Evolutionary conservation across 2,329 filamentous ascomycete species (phyloP), one percentile per base, ranked within the genome.

Genomic region (Aureobasidium sp.): DNA sequence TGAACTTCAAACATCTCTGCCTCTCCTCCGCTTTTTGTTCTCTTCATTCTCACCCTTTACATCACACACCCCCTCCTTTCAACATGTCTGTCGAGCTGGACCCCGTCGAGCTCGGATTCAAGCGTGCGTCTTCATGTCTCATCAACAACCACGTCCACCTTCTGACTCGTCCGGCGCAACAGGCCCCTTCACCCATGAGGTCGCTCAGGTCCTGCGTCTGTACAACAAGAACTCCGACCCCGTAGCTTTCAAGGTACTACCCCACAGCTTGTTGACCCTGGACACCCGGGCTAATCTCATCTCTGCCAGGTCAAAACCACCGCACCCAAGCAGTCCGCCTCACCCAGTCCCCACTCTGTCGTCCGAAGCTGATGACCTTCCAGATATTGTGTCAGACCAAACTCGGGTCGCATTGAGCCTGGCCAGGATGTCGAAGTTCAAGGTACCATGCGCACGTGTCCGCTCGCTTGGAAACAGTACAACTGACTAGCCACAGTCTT

Each of bases 371-470:
- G 29, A 39, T 65, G 56, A 11, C 25, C 48, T 44, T 59, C 34
- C 64, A 96, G 91, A 78, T 98, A 98, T 75, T 97, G 93, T 70
- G 91, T 97, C 55, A 85, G 93, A 64, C 91, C 93, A 54, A 97
- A 98, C 77, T 95, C 90, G 49, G 93, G 93, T 64, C 87, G 90
- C 69, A 93, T 98, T 70, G 90, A 95, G 68, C 84, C 90, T 34
- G 88, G 90, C 62, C 81, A 86, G 70, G 80, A 87, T 70, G 90
- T 98, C 61, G 90, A 96, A 71, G 91, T 98, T 59, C 85, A 90
- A 70, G 90, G 90, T 95, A 77, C 62, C 79, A 14, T 16, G 30
- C 25, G 25, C 39, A 30, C 35, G 30, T 39, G 25, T 14, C 25
- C 22, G 27, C 29, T 17, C 19, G 24, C 32, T 39, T 25, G 6